Conservation (phyloP, 805 yeast genomes). For the Metschnikowia cerradonensis region DNA sequence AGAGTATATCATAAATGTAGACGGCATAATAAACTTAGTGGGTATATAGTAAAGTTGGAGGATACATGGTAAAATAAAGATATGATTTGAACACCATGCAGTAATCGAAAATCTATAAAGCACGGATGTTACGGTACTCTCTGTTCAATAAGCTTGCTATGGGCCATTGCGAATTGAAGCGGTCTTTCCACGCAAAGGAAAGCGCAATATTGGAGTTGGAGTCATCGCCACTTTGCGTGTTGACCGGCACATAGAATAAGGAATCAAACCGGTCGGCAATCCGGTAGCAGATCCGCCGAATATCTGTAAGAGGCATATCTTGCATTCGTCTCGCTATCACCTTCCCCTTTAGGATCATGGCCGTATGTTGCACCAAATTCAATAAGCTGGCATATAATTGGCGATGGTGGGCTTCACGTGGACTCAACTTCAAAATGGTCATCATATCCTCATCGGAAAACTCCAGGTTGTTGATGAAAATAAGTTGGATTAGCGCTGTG, state of each 20-base stretch:
- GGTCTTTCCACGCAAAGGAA: slow-evolving; percentile 20
- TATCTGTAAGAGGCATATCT: slow-evolving; percentile 25
- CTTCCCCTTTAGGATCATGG: slow-evolving; percentile 4
- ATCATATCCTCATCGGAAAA: slow-evolving; percentile 13
- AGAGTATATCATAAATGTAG: no score
- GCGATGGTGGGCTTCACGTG: slow-evolving; percentile 4
- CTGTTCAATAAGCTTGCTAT: slow-evolving; percentile 19
- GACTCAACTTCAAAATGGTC: slow-evolving; percentile 8
- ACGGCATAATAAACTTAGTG: no score
- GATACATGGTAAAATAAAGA: no score
- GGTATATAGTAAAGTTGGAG: no score
- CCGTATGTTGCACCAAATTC: slow-evolving; percentile 8
- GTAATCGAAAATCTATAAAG: no score
- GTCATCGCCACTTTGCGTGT: slow-evolving; percentile 1
- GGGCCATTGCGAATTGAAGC: slow-evolving; percentile 28
- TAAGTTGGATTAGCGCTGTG: slow-evolving; percentile 13
- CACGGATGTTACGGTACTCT: slow-evolving; percentile 9
- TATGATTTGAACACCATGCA: no score
- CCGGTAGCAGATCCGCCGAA: slow-evolving; percentile 22
- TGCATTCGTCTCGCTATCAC: slow-evolving; percentile 9
- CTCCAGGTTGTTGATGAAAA: slow-evolving; percentile 5
- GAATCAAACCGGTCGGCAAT: slow-evolving; percentile 22
- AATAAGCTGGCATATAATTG: slow-evolving; percentile 9
- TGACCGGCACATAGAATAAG: slow-evolving; percentile 24
- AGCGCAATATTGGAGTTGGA: slow-evolving; percentile 10